phyloP scores from a whole-genome alignment of 129 eudicot species.

The Glebionis coronaria region DNA sequence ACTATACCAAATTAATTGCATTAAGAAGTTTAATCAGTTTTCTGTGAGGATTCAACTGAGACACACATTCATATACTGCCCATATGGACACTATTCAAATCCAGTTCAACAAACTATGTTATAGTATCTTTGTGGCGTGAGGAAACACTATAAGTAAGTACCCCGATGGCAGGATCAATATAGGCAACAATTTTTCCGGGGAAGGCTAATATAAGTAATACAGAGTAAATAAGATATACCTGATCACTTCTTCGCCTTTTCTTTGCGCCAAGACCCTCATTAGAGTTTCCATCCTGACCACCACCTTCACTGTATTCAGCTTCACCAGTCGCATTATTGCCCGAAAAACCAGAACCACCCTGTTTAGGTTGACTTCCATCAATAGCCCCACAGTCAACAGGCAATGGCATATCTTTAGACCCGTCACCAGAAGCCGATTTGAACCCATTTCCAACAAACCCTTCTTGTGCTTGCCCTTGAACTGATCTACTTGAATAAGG shows the following conservation, averaged over 20 bases:
- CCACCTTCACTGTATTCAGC: conserved; percentile 54
- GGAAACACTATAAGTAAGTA: too few species aligned
- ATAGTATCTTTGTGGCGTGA: too few species aligned
- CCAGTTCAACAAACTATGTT: too few species aligned
- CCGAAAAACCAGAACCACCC: conserved; percentile 45
- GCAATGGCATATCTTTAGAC: conserved; percentile 38
- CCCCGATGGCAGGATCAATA: too few species aligned
- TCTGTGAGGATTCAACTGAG: neutral
- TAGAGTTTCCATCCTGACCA: conserved; percentile 52
- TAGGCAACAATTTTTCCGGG: too few species aligned
- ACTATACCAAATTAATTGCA: neutral
- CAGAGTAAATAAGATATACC: conserved; percentile 34
- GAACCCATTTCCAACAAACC: conserved; percentile 37
- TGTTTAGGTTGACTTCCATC: conserved; percentile 49
- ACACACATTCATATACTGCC: too few species aligned
- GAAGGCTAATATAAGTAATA: neutral
- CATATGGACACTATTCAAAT: too few species aligned
- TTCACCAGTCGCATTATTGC: conserved; percentile 56
- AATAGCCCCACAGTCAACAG: conserved; percentile 31
- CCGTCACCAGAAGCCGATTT: conserved; percentile 39
- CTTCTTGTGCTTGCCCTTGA: conserved; percentile 51
- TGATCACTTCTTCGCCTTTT: conserved; percentile 69
- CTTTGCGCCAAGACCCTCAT: conserved; percentile 52
- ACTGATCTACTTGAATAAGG: conserved; percentile 37
- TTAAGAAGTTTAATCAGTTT: neutral